Evolutionary conservation across 352 stramenopile genomes (phyloP).

Genomic region (Hyaloperonospora arabidopsidis): DNA sequence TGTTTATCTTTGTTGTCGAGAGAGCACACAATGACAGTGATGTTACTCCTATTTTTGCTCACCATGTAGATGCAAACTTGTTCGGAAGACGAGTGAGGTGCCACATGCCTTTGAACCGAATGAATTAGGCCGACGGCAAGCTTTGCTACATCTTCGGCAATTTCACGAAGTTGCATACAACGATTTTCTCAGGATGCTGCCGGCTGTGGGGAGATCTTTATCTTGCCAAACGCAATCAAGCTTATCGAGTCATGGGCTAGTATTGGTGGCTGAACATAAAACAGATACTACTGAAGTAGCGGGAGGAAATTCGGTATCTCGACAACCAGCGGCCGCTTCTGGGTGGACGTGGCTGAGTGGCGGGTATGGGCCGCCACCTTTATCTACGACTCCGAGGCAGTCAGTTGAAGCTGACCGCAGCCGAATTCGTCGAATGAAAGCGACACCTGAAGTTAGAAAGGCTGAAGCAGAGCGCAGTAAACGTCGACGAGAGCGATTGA

Average conservation of each 20-base stretch:
- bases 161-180: constrained; percentile 51
- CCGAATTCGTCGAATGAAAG: constrained; percentile 40
- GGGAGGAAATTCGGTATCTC: neutral
- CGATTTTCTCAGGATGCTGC: constrained; percentile 40
- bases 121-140: constrained; percentile 49
- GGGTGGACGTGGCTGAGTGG: neutral
- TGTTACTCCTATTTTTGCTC: neutral
- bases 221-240: neutral
- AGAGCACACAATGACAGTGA: neutral
- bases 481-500: constrained; percentile 51
- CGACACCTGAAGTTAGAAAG: constrained; percentile 39
- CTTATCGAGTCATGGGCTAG: neutral
- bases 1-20: constrained; percentile 1
- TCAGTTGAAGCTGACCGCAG: constrained; percentile 52
- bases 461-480: constrained; percentile 51
- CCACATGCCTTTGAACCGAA: constrained; percentile 56
- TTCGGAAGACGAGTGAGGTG: constrained; percentile 36
- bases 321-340: neutral
- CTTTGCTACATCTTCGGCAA: constrained; percentile 55
- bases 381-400: constrained; percentile 17
- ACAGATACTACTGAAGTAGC: neutral
- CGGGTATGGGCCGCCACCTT: neutral
- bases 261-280: neutral
- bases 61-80: constrained; percentile 38
- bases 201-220: constrained; percentile 17